Evolutionary conservation across 2,329 filamentous ascomycete genomes (phyloP), one percentile per base, ranked within the genome.

Genomic region (Hirsutella rhossiliensis): DNA sequence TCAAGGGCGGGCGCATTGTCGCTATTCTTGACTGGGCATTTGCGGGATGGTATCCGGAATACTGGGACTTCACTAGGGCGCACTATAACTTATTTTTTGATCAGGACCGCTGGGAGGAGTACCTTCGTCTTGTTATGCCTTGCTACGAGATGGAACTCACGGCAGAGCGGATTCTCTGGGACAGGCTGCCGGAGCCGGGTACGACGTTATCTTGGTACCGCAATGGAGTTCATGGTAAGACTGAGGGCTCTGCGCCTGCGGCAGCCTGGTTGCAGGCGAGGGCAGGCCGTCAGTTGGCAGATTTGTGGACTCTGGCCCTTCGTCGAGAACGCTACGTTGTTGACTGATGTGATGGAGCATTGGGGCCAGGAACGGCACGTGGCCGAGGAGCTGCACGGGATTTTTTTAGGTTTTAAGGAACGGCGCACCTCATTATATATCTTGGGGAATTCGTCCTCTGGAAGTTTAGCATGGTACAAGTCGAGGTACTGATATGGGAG

Each of bases 1-100:
- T 60, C 5, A 47, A 45, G 5, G 27, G 43, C 8, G 53, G 54
- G 11, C 55, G 50, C 17, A 46, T 61, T 6, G 51, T 46, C 38
- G 56, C 54, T 4, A 53, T 59, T n/a, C 51, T 62, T 36, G 57
- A 61, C 41, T 61, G 56, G 56, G 58, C 32, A 5, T 57, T 56
- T 49, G 46, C 63, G 3, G 63, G 63, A 43, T 62, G 58, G 55
- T 60, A 60, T 46, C 58, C 57, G 2, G 57, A 60, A 42, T 59
- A 60, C 46, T 61, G 55, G 58, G 57, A 60, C 44, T 50, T 44
- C 28, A 46, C 41, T 5, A 59, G 53, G 50, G 53, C 52, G 38
- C 51, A 58, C 46, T 60, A 53, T 30, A 48, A 50, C 45, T 50
- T 23, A 30, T 46, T 49, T 18, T 39, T 32, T 2, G 28, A 11